Conservation (phyloP, 331 rosid species). For the Telfairia occidentalis region DNA sequence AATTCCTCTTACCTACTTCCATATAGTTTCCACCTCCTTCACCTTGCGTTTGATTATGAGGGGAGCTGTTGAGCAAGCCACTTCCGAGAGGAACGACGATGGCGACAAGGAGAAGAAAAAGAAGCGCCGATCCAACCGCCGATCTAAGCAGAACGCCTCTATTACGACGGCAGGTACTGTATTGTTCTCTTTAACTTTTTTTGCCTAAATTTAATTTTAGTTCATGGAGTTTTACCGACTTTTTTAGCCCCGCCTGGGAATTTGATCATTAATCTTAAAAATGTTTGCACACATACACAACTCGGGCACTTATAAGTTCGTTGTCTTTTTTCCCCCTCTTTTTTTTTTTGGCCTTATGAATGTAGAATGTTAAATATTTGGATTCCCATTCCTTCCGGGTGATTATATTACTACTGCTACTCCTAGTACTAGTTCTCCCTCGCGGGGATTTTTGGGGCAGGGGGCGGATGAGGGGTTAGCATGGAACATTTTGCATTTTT, state of each 20-base stretch:
- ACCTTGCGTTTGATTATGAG: constrained; percentile 31
- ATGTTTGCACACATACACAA: background rate
- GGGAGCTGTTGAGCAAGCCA: constrained; percentile 31
- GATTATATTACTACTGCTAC: no score
- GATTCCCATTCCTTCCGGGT: no score
- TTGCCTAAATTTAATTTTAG: background rate
- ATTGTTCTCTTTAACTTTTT: background rate
- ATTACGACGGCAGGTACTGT: constrained; percentile 45
- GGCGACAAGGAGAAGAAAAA: constrained; percentile 83
- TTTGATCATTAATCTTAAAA: background rate
- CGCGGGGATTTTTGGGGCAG: background rate
- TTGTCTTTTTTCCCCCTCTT: background rate
- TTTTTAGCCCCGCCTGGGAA: background rate
- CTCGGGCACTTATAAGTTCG: background rate
- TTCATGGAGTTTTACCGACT: background rate
- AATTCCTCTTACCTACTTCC: background rate
- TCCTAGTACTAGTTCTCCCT: no score
- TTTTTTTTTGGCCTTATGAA: background rate
- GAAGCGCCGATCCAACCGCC: constrained; percentile 65
- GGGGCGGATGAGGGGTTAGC: no score
- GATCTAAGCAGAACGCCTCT: constrained; percentile 41
- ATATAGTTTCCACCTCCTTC: background rate
- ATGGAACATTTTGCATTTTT: no score
- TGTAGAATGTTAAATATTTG: no score
- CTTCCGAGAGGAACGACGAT: constrained; percentile 44